Percentiles rank a stretch among this genome's conserved stretches.
phyloP scores from a whole-genome alignment of 2,329 filamentous ascomycete species.

The Arachnomyces sp. region DNA sequence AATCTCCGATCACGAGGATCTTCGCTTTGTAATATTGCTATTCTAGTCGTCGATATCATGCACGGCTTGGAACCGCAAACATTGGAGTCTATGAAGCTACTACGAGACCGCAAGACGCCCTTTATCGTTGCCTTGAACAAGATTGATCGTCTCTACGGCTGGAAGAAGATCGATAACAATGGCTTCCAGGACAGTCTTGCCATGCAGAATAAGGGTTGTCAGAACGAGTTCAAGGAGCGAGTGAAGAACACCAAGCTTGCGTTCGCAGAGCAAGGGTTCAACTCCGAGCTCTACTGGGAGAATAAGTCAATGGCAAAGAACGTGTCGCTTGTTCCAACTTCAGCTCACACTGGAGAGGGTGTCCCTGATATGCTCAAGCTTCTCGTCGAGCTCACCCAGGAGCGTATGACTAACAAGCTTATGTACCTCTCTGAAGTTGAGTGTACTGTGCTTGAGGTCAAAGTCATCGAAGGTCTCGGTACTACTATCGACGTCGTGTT shows the following conservation, averaged over 20 bases:
- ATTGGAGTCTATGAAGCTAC: constrained; percentile 88
- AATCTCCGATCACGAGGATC: constrained; percentile 95
- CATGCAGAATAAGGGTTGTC: constrained; percentile 83
- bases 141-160: constrained; percentile 97
- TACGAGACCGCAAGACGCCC: constrained; percentile 87
- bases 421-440: constrained; percentile 99
- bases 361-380: constrained; percentile 98
- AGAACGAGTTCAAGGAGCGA: constrained; percentile 88
- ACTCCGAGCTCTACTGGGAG: constrained; percentile 91
- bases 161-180: constrained; percentile 98
- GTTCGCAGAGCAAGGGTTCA: constrained; percentile 95
- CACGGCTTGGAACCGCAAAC: constrained; percentile 97
- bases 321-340: constrained; percentile 95
- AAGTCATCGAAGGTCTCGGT: constrained; percentile 96
- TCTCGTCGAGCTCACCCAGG: constrained; percentile 82
- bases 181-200: constrained; percentile 89
- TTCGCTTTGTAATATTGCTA: constrained; percentile 98
- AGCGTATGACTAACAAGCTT: constrained; percentile 91
- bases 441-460: constrained; percentile 95
- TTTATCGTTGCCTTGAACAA: constrained; percentile 99
- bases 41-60: constrained; percentile 99
- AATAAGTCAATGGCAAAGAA: constrained; percentile 94
- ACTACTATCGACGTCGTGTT: constrained; percentile 97
- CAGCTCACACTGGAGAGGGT: constrained; percentile 97
- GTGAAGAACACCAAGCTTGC: constrained; percentile 86